These are phyloP conservation scores for Fistulina hepatica DNA, from an alignment of 1,284 basidiomycete species.

Conservation along the genomic window DNA sequence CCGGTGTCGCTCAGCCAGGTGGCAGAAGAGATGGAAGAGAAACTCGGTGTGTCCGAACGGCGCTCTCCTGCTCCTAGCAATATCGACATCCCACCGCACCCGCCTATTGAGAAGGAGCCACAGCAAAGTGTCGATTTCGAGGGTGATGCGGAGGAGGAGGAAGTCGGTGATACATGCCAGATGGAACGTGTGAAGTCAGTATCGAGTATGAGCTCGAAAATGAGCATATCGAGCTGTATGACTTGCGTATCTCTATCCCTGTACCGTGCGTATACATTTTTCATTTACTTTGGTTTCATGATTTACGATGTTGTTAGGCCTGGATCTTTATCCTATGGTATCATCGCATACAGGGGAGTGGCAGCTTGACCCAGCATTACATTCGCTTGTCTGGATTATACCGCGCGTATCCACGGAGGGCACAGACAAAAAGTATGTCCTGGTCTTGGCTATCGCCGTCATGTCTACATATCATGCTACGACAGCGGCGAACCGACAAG, in stretches of 20 bases:
- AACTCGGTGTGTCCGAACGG: conserved; percentile 4
- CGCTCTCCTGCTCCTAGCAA: too few species aligned
- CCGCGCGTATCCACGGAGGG: conserved; percentile 45
- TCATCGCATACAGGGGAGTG: conserved; percentile 70
- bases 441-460: background rate
- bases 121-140: conserved; percentile 25
- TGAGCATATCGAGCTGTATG: conserved; percentile 66
- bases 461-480: background rate
- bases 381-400: conserved; percentile 80
- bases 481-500: conserved; percentile 28
- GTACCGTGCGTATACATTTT: conserved; percentile 55
- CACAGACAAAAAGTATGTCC: conserved; percentile 22
- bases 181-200: conserved; percentile 86
- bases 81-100: conserved; percentile 67
- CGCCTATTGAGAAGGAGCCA: conserved; percentile 64
- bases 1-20: conserved; percentile 14
- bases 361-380: conserved; percentile 68
- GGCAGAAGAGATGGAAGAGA: conserved; percentile 13
- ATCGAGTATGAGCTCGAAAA: conserved; percentile 97
- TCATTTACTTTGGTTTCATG: conserved; percentile 4
- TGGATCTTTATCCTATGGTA: conserved; percentile 80
- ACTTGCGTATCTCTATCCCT: conserved; percentile 85
- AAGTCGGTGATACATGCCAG: too few species aligned
- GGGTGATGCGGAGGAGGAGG: conserved; percentile 48
- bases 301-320: conserved; percentile 32